Base-by-base conservation (phyloP, 768 basidiomycete species). In the Heimioporus sp. region DNA sequence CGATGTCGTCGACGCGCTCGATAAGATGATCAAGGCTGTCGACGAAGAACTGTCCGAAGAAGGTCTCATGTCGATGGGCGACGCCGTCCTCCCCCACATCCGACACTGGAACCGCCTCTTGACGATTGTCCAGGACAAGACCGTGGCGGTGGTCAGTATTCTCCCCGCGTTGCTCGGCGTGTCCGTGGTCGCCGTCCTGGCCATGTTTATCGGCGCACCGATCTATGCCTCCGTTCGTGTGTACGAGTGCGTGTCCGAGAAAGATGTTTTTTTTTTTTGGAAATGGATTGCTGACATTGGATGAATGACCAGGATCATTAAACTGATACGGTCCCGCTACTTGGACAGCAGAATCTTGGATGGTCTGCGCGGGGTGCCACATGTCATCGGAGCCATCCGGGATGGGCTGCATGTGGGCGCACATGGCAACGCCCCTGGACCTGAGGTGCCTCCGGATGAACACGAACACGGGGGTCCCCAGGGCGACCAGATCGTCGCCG, bases 21-120 rank as follows among this genome's bases (percentile, higher is more conserved):
- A 54, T 10, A 63, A 65, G 38, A 51, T 65, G 60, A 51, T 63
- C 50, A 49, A 38, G 6, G 47, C 52, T 1, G 46, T 63, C 10
- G 59, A 65, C 36, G 50, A 36, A 28, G 58, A 64, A 12, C 35
- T 62, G 5, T 53, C 39, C 5, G 57, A 62, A 35, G 52, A 62
- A 11, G 53, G 57, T 21, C 43, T 64, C 21, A 48, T 56, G 51
- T 53, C 53, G 15, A 39, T 56, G 10, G 60, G 60, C 9, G 60
- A 65, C 28, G 10, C 44, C 1, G 54, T 56, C 2, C 36, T 65
- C 6, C 62, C 62, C 9, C 57, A 56, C 17, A 52, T 64, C 19
- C 24, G 36, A 19, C 62, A 64, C 16, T 64, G 62, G 62, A 11
- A 58, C 21, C 52, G 62, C 6, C 55, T 63, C n/a, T 11, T 34